Percentiles rank a stretch among this genome's conserved stretches.
phyloP scores from a whole-genome alignment of 2,329 filamentous ascomycete genomes.

The Emmonsia crescens region DNA sequence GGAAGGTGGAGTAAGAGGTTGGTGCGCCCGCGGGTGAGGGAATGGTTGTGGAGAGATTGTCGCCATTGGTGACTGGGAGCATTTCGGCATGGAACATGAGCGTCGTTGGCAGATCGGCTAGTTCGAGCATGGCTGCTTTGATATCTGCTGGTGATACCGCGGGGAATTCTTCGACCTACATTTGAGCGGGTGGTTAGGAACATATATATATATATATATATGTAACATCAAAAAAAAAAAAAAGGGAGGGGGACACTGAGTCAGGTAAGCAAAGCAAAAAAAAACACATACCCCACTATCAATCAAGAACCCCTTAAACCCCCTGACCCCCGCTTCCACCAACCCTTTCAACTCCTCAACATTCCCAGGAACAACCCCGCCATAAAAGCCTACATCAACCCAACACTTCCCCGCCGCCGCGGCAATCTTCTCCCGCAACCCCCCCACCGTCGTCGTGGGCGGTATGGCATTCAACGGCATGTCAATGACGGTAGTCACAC shows the following conservation, averaged over 20 bases:
- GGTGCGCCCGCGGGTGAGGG: slow-evolving; percentile 60
- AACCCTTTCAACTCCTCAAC: slow-evolving; percentile 65
- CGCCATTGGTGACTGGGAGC: slow-evolving; percentile 62
- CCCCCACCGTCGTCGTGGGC: slow-evolving; percentile 78
- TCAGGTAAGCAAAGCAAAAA: not conserved
- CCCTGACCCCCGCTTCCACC: slow-evolving; percentile 74
- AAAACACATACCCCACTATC: slow-evolving; percentile 68
- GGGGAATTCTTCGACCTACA: slow-evolving; percentile 85
- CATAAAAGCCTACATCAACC: slow-evolving; percentile 98
- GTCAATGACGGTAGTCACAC: slow-evolving; percentile 92
- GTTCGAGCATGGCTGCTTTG: slow-evolving; percentile 62
- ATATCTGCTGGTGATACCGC: slow-evolving; percentile 76
- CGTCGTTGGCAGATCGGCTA: slow-evolving; percentile 73
- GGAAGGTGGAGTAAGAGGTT: slow-evolving; percentile 76
- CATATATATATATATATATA: not conserved
- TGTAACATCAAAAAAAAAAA: too few relatives aligned
- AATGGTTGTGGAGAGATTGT: slow-evolving; percentile 62
- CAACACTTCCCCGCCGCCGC: slow-evolving; percentile 84
- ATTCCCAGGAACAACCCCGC: slow-evolving; percentile 88
- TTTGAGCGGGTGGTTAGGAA: not conserved
- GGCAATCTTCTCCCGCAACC: slow-evolving; percentile 71
- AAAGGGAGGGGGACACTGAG: too few relatives aligned
- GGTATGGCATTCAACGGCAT: slow-evolving; percentile 98
- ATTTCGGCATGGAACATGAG: slow-evolving; percentile 99
- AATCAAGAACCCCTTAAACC: slow-evolving; percentile 96